Percentiles rank a stretch among this genome's conserved stretches.
Conservation (phyloP, 495 filamentous ascomycete genomes). For the Podospora didyma region DNA sequence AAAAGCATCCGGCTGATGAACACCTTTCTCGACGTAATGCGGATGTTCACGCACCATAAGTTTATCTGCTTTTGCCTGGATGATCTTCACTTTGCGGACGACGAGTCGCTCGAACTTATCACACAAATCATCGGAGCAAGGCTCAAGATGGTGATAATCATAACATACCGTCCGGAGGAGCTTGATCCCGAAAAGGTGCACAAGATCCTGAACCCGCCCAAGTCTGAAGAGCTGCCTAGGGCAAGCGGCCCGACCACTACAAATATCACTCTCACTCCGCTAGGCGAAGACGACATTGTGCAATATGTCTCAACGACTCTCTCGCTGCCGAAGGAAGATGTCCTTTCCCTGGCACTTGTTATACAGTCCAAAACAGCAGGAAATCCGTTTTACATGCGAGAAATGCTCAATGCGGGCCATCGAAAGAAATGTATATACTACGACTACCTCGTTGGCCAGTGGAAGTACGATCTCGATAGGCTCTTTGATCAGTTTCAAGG, state of each 20-base stretch:
- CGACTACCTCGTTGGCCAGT: slow-evolving; percentile 70
- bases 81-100: slow-evolving; percentile 82
- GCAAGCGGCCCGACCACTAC: slow-evolving; percentile 50
- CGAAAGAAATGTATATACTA: slow-evolving; percentile 85
- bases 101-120: slow-evolving; percentile 77
- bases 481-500: slow-evolving; percentile 79
- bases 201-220: slow-evolving; percentile 42
- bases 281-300: slow-evolving; percentile 70
- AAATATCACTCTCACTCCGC: slow-evolving; percentile 59
- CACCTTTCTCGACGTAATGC: slow-evolving; percentile 78
- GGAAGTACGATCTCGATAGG: slow-evolving; percentile 80
- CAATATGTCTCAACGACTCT: slow-evolving; percentile 75
- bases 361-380: slow-evolving; percentile 78
- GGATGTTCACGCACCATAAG: slow-evolving; percentile 69
- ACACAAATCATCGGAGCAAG: slow-evolving; percentile 66
- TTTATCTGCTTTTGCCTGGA: slow-evolving; percentile 82
- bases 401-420: slow-evolving; percentile 86
- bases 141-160: slow-evolving; percentile 73
- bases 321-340: slow-evolving; percentile 54
- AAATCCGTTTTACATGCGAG: slow-evolving; percentile 83
- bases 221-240: slow-evolving; percentile 44
- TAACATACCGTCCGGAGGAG: slow-evolving; percentile 60
- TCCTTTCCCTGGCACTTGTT: slow-evolving; percentile 62
- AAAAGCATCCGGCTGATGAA: slow-evolving; percentile 78
- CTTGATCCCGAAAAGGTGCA: slow-evolving; percentile 41